These are phyloP conservation scores for Pseudozyma tsukubaensis DNA, from an alignment of 1,284 basidiomycete genomes.

Conservation along the genomic window DNA sequence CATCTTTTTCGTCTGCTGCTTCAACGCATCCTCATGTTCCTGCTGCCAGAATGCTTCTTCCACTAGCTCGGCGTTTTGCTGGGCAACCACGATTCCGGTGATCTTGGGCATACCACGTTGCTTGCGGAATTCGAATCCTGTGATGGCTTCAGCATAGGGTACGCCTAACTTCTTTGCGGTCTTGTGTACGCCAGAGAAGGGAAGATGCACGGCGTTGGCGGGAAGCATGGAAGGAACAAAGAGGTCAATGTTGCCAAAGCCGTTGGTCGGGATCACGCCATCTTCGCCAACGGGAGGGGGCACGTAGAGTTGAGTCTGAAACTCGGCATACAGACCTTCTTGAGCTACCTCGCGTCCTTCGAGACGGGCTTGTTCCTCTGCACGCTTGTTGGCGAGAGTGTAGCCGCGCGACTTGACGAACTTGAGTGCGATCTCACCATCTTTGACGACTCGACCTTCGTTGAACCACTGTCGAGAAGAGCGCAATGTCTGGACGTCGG, in stretches of 20 bases:
- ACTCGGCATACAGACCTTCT: slow-evolving; percentile 81
- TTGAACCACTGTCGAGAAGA: slow-evolving; percentile 96
- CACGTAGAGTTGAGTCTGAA: slow-evolving; percentile 88
- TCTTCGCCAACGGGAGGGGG: slow-evolving; percentile 78
- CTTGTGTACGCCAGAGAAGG: slow-evolving; percentile 76
- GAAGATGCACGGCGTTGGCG: slow-evolving; percentile 83
- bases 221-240: slow-evolving; percentile 97
- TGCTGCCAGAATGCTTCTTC: slow-evolving; percentile 88
- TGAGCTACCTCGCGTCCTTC: slow-evolving; percentile 69
- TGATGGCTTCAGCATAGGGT: slow-evolving; percentile 92
- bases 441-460: slow-evolving; percentile 79
- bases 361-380: slow-evolving; percentile 79
- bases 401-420: slow-evolving; percentile 86
- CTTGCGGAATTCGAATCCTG: slow-evolving; percentile 95
- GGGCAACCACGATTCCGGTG: slow-evolving; percentile 86
- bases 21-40: slow-evolving; percentile 81
- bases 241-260: slow-evolving; percentile 96
- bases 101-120: slow-evolving; percentile 85
- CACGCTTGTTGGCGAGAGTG: slow-evolving; percentile 84
- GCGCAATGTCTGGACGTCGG: slow-evolving; percentile 83
- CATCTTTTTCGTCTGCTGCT: slow-evolving; percentile 77
- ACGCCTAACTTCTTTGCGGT: slow-evolving; percentile 87
- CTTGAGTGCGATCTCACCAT: slow-evolving; percentile 86
- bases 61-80: slow-evolving; percentile 80
- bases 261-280: slow-evolving; percentile 93